Evolutionary conservation across 495 filamentous ascomycete species (phyloP), one percentile per base, ranked within the genome.

Genomic region (Trichoderma orchidacearum): DNA sequence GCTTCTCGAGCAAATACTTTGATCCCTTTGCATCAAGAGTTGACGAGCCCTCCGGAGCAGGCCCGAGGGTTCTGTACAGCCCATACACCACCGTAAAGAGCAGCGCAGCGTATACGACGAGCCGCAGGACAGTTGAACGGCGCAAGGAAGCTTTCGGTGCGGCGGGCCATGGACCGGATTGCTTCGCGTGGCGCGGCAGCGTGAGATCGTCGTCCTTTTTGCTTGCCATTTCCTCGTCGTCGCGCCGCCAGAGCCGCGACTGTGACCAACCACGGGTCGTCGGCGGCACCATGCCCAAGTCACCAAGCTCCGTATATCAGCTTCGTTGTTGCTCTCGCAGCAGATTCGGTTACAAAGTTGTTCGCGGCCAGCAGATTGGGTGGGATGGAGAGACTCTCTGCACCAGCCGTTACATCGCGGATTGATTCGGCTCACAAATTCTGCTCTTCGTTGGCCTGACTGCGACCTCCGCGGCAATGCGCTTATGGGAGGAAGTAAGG

Each of bases 121-220:
- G 53, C 30, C 53, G 30, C 7, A 36, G 23, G 30, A 55, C 3
- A n/a, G 53, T 7, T 30, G 23, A 9, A 17, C 13, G n/a, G 32
- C 31, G 30, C 0, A 34, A 17, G n/a, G 53, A 27, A 3, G 41
- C 13, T 27, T 48, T 55, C 9, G 30, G 53, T 1, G 32, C 31
- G 11, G 53, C 3, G 13, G 35, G 53, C 53, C 53, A 55, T 8
- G 35, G 53, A 1, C 27, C 51, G 17, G 28, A n/a, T 4, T 53
- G 51, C 30, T 23, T 30, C 5, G 51, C 3, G 28, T 30, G 51
- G 8, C 51, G 28, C 21, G 51, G 51, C 28, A 32, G 28, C 17
- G 58, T 51, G 9, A 41, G 30, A 62, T 68, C 73, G 64, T 78
- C 75, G 62, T 78, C 75, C 60, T 78, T 69, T 61, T 78, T 78